Evolutionary conservation across 148 eudicot species (phyloP).

Genomic region (Tetragonia tetragonoides): DNA sequence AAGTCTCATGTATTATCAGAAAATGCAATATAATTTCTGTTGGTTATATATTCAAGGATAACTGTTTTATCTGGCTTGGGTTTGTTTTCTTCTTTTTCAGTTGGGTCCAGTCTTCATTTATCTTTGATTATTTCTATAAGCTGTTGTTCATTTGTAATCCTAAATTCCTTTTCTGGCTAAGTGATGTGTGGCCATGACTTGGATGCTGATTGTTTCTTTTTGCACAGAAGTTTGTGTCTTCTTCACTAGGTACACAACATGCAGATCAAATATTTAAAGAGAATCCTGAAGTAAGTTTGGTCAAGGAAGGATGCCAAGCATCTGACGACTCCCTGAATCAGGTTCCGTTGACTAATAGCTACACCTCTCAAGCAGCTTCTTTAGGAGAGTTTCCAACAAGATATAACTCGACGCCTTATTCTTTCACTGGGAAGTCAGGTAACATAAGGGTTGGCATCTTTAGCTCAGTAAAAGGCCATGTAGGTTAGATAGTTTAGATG

Average conservation of each 20-base stretch:
- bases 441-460: not conserved
- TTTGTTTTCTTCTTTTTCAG: not conserved
- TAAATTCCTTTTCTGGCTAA: not conserved
- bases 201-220: constrained; percentile 13
- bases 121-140: not conserved
- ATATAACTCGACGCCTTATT: constrained; percentile 34
- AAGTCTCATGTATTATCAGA: not conserved
- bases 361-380: constrained; percentile 34
- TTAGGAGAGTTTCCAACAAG: constrained; percentile 27
- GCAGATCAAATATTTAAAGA: constrained; percentile 27
- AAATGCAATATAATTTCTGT: not conserved
- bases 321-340: constrained; percentile 30
- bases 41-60: not conserved
- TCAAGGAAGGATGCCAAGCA: constrained; percentile 31
- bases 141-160: not conserved
- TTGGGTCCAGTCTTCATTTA: not conserved
- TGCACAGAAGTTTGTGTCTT: constrained; percentile 28
- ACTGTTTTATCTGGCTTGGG: not conserved
- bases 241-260: constrained; percentile 27
- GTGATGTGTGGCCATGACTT: constrained; percentile 3
- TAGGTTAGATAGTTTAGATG: not conserved
- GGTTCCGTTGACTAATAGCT: constrained; percentile 27
- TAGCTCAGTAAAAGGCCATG: not conserved
- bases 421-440: constrained; percentile 45
- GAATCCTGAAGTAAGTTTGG: constrained; percentile 30